phyloP scores from a whole-genome alignment of 139 green algal genomes.

The Edaphochlamys debaryana region DNA sequence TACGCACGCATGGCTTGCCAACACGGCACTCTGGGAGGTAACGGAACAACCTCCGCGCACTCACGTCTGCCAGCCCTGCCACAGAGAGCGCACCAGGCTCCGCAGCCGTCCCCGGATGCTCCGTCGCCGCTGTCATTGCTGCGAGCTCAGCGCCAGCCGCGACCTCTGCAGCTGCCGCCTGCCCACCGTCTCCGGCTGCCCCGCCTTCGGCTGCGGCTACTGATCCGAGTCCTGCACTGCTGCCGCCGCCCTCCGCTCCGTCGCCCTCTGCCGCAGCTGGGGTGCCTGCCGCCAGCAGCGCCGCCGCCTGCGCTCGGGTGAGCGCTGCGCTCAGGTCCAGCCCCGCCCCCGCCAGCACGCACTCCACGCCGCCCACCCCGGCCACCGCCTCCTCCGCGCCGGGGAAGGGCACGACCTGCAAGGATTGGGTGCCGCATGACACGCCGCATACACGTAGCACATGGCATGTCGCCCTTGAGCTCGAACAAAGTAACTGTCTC shows the following conservation, averaged over 20 bases:
- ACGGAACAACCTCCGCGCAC: no score
- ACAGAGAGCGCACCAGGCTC: no score
- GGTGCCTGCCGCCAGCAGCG: background rate
- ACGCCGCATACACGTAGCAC: no score
- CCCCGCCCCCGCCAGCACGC: slow-evolving; percentile 58
- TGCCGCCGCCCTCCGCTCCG: background rate
- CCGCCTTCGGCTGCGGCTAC: no score
- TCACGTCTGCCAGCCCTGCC: no score
- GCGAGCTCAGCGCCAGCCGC: no score
- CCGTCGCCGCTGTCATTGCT: no score
- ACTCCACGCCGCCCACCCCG: slow-evolving; percentile 66
- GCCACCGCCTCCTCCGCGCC: slow-evolving; percentile 65
- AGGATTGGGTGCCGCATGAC: background rate
- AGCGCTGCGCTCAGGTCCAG: slow-evolving; percentile 27
- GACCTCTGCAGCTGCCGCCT: no score
- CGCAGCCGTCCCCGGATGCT: no score
- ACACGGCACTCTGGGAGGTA: no score
- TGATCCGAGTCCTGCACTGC: background rate
- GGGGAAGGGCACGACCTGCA: slow-evolving; percentile 52
- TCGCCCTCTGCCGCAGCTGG: background rate
- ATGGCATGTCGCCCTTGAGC: background rate
- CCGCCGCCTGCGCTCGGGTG: background rate
- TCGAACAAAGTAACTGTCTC: background rate
- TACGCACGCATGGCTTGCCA: no score
- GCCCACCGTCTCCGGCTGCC: no score